Percentiles rank a stretch among this genome's conserved stretches.
Conservation (phyloP, 495 filamentous ascomycete genomes). For the Penicillium turbatum region DNA sequence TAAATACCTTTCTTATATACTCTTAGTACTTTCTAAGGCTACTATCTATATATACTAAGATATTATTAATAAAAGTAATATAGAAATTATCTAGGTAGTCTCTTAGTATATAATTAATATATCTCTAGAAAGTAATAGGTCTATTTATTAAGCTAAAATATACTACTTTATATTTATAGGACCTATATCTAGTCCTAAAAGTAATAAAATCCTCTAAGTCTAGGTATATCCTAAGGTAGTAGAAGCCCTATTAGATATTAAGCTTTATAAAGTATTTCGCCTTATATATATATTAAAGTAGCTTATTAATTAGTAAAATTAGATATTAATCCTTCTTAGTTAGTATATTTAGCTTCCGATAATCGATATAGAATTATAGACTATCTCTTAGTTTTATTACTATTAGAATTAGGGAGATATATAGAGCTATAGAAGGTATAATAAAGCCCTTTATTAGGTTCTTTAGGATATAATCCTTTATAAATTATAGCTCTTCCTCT, state of each 20-base stretch:
- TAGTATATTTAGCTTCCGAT: neutral
- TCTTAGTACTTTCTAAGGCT: too few relatives aligned
- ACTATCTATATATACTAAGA: too few relatives aligned
- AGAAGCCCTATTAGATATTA: neutral
- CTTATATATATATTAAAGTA: neutral
- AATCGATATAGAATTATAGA: neutral
- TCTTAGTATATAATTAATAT: too few relatives aligned
- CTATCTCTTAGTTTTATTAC: too few relatives aligned
- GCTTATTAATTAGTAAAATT: neutral
- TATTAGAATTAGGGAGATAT: too few relatives aligned
- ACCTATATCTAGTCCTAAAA: neutral
- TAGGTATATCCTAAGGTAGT: neutral
- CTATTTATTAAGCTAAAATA: too few relatives aligned
- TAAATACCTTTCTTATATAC: too few relatives aligned
- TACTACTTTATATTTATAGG: neutral
- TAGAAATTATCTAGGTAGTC: too few relatives aligned
- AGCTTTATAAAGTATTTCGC: neutral
- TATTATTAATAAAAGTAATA: too few relatives aligned
- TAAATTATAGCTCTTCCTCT: too few relatives aligned
- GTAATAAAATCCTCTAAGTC: neutral
- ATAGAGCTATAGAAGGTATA: too few relatives aligned
- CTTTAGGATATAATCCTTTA: neutral
- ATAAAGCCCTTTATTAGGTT: neutral
- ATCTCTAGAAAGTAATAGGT: neutral
- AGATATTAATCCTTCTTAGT: neutral